Conservation (phyloP, 108 stramenopile genomes). For the Stephanodiscus triporus region DNA sequence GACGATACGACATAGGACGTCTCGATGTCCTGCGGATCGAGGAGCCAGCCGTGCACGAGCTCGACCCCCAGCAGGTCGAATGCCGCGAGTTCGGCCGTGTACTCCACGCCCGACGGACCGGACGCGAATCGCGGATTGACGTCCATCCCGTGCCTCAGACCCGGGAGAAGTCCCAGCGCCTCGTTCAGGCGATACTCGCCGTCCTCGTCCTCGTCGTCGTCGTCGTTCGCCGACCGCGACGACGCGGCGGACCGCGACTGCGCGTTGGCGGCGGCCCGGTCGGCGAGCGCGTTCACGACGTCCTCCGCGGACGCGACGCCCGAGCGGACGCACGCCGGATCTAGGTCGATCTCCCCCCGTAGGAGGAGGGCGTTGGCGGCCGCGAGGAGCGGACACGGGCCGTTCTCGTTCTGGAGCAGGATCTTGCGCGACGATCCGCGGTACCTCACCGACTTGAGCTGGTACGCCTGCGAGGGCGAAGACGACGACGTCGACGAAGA, state of each 20-base stretch:
- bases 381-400: conserved; percentile 96
- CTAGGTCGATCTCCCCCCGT: conserved; percentile 67
- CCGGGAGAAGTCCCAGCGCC: conserved; percentile 82
- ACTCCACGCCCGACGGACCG: conserved; percentile 86
- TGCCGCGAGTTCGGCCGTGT: conserved; percentile 81
- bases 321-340: conserved; percentile 55
- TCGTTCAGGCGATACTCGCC: conserved; percentile 71
- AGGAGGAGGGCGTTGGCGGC: conserved; percentile 93
- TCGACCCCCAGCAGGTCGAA: conserved; percentile 90
- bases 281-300: conserved; percentile 73
- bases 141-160: conserved; percentile 93
- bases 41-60: conserved; percentile 97
- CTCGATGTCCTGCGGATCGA: conserved; percentile 78
- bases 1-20: conserved; percentile 45
- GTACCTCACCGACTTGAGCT: conserved; percentile 54
- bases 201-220: not conserved
- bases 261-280: conserved; percentile 34
- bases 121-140: conserved; percentile 94
- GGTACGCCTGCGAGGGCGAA: conserved; percentile 47
- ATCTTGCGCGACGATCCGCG: conserved; percentile 51
- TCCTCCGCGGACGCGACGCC: conserved; percentile 78
- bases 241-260: not conserved
- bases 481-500: not conserved
- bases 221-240: not conserved
- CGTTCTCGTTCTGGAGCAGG: conserved; percentile 89